phyloP scores from a whole-genome alignment of 2,329 filamentous ascomycete genomes.

The Aureobasidium melanogenum region DNA sequence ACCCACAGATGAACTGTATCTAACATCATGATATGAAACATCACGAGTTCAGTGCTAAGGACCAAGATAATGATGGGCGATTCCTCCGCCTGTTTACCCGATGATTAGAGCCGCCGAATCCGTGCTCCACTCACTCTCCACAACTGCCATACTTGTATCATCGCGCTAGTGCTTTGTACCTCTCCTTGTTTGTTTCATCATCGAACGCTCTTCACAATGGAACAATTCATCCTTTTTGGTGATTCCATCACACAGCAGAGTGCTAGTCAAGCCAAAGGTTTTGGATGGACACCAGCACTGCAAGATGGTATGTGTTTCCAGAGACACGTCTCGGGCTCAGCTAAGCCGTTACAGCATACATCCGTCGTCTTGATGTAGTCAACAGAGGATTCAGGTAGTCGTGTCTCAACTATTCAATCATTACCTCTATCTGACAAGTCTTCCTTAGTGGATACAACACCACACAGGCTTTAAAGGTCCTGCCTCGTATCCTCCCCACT shows the following conservation, averaged over 20 bases:
- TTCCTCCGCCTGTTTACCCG: conserved; percentile 6
- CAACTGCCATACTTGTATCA: conserved; percentile 2
- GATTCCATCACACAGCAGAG: conserved; percentile 77
- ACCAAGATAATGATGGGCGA: not conserved
- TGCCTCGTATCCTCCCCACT: conserved; percentile 64
- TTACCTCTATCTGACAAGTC: not conserved
- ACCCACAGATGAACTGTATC: not conserved
- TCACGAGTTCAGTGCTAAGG: not conserved
- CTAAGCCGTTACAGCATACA: conserved; percentile 49
- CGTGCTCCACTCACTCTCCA: conserved; percentile 1
- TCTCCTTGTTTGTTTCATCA: not conserved
- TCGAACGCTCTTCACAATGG: conserved; percentile 32
- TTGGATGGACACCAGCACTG: conserved; percentile 64
- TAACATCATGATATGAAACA: not conserved
- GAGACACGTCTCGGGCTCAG: not conserved
- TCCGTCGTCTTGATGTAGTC: conserved; percentile 71
- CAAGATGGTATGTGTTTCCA: conserved; percentile 50
- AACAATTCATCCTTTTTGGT: conserved; percentile 64
- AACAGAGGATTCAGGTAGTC: conserved; percentile 69
- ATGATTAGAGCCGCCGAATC: conserved; percentile 5
- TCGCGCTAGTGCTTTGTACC: not conserved
- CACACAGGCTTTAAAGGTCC: conserved; percentile 57
- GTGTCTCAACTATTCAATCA: not conserved
- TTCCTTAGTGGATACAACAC: conserved; percentile 70
- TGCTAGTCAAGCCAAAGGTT: conserved; percentile 54